These are phyloP conservation scores for Raphanus raphanistrum DNA, from an alignment of 345 rosid species.

Conservation along the genomic window DNA sequence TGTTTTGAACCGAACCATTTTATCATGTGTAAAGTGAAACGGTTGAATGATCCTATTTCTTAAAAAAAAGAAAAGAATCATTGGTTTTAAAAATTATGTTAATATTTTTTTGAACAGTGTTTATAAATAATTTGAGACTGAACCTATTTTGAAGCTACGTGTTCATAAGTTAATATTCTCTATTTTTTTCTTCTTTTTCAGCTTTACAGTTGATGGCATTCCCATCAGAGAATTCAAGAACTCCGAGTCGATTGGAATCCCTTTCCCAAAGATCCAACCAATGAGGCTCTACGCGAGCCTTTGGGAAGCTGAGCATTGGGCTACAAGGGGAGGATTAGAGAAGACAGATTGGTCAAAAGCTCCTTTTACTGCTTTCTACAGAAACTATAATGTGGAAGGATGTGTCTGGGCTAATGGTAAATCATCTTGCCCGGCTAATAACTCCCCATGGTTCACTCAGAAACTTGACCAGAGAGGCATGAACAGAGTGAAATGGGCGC, in stretches of 20 bases:
- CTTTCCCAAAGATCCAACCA: slow-evolving; percentile 53
- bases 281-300: slow-evolving; percentile 58
- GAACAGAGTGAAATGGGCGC: slow-evolving; percentile 46
- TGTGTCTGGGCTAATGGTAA: slow-evolving; percentile 48
- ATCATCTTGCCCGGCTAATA: slow-evolving; percentile 39
- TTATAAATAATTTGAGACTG: neutral
- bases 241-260: slow-evolving; percentile 53
- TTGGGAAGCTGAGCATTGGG: slow-evolving; percentile 76
- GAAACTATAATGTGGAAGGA: slow-evolving; percentile 53
- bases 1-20: too few species aligned
- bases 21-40: too few species aligned
- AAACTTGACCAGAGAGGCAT: slow-evolving; percentile 33
- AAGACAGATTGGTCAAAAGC: slow-evolving; percentile 63
- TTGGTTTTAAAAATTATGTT: neutral
- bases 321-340: slow-evolving; percentile 64
- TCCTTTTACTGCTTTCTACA: slow-evolving; percentile 59
- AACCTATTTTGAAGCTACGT: neutral
- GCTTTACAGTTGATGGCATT: slow-evolving; percentile 53
- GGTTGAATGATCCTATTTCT: too few species aligned
- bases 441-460: slow-evolving; percentile 41
- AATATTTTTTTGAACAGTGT: neutral
- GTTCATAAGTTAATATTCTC: neutral
- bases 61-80: too few species aligned
- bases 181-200: slow-evolving; percentile 12
- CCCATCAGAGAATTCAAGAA: slow-evolving; percentile 79